Percentiles rank a stretch among this genome's conserved stretches.
phyloP scores from a whole-genome alignment of 2,329 filamentous ascomycete species.

The Cryphonectria nitschkei region DNA sequence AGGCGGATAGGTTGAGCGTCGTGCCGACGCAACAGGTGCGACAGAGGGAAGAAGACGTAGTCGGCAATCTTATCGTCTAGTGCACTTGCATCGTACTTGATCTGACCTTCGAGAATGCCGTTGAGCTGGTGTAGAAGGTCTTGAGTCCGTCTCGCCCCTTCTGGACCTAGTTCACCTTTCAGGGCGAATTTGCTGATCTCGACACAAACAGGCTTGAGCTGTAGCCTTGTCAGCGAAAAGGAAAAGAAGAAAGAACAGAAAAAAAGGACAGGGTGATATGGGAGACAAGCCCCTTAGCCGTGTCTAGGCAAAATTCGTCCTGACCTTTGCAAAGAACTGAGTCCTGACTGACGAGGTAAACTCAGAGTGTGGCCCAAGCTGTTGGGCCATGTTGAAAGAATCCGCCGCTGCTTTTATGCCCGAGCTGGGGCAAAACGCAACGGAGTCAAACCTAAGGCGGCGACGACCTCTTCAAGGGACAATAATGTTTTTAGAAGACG shows the following conservation, averaged over 20 bases:
- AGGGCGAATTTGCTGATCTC: constrained; percentile 62
- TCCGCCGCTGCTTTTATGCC: constrained; percentile 2
- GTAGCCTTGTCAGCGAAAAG: constrained; percentile 5
- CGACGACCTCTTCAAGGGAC: not conserved
- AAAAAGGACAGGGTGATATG: not conserved
- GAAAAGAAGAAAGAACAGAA: too few relatives aligned
- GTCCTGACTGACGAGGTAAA: constrained; percentile 33
- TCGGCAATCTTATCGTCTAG: constrained; percentile 86
- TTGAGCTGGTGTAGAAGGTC: constrained; percentile 51
- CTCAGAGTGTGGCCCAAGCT: constrained; percentile 24
- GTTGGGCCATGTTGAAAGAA: constrained; percentile 21
- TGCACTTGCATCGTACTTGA: constrained; percentile 47
- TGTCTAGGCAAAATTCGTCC: not conserved
- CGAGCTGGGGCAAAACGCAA: constrained; percentile 7
- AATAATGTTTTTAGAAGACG: not conserved
- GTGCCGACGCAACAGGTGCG: constrained; percentile 80
- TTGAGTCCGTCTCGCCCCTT: constrained; percentile 47
- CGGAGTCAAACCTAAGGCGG: not conserved
- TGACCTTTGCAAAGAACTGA: constrained; percentile 35
- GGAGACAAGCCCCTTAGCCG: not conserved
- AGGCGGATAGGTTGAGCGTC: constrained; percentile 71
- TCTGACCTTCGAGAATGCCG: constrained; percentile 49
- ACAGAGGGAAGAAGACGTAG: constrained; percentile 93
- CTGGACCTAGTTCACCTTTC: constrained; percentile 44
- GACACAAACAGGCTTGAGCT: constrained; percentile 68